Evolutionary conservation across 2,329 filamentous ascomycete genomes (phyloP).

Genomic region (Sarocladium strictum): DNA sequence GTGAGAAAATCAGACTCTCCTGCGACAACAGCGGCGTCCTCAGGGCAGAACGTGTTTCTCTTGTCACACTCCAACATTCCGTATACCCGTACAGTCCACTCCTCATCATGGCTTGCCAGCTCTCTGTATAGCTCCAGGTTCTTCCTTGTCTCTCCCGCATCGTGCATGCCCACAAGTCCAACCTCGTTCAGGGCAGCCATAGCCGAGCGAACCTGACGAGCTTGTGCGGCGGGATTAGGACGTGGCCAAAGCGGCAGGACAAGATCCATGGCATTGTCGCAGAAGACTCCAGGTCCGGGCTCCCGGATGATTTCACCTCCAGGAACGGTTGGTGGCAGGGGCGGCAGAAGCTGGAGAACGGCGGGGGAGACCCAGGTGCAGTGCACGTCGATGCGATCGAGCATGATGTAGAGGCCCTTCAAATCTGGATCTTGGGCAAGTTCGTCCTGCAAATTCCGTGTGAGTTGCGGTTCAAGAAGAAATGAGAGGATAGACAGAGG

Average conservation of each 20-base stretch:
- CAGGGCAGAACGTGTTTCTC: conserved; percentile 58
- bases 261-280: conserved; percentile 66
- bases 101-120: conserved; percentile 35
- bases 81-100: conserved; percentile 59
- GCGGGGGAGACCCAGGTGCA: conserved; percentile 64
- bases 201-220: conserved; percentile 49
- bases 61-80: conserved; percentile 62
- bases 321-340: conserved; percentile 46
- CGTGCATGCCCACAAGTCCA: conserved; percentile 63
- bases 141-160: conserved; percentile 55
- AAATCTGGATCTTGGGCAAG: conserved; percentile 47
- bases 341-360: conserved; percentile 55
- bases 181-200: conserved; percentile 58
- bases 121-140: conserved; percentile 49
- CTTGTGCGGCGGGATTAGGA: conserved; percentile 46
- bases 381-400: conserved; percentile 64
- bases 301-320: conserved; percentile 58
- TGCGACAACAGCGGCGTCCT: conserved; percentile 37
- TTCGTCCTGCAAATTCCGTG: conserved; percentile 36
- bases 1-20: conserved; percentile 41
- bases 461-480: not conserved
- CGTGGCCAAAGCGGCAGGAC: conserved; percentile 38
- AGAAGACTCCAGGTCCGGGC: conserved; percentile 63
- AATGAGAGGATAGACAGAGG: not conserved
- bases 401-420: conserved; percentile 56